phyloP scores from a whole-genome alignment of 768 basidiomycete genomes.

The Russula virescens region DNA sequence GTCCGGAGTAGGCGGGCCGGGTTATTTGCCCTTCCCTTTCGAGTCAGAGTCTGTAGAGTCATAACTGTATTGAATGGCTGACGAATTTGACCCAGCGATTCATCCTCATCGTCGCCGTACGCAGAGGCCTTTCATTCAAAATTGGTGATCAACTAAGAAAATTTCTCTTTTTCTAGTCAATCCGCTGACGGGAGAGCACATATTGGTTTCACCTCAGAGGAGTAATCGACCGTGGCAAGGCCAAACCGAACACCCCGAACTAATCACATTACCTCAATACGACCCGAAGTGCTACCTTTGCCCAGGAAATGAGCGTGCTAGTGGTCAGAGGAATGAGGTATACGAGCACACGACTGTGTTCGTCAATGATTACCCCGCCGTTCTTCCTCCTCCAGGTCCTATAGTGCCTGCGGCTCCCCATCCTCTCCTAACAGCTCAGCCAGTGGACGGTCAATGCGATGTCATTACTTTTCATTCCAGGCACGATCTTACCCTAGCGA shows the following conservation, averaged over 20 bases:
- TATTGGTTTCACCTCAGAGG: too few species aligned
- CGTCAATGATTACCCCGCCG: constrained; percentile 77
- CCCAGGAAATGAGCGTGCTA: constrained; percentile 72
- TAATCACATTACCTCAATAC: constrained; percentile 22
- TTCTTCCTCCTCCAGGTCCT: constrained; percentile 63
- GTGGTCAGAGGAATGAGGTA: constrained; percentile 59
- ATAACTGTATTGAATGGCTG: too few species aligned
- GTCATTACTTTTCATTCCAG: constrained; percentile 82
- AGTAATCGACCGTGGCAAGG: constrained; percentile 67
- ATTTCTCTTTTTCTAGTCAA: too few species aligned
- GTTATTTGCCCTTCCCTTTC: too few species aligned
- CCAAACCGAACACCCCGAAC: constrained; percentile 64
- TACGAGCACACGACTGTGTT: constrained; percentile 67
- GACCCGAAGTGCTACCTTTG: constrained; percentile 67
- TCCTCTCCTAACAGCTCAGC: constrained; percentile 52
- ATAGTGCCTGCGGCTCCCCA: constrained; percentile 46
- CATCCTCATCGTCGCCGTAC: too few species aligned
- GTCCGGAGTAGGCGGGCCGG: constrained; percentile 13
- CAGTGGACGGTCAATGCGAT: constrained; percentile 80
- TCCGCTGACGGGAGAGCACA: too few species aligned
- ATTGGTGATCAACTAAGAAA: too few species aligned
- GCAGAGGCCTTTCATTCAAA: too few species aligned
- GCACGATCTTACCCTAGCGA: constrained; percentile 80
- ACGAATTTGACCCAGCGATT: too few species aligned
- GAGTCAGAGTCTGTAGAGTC: too few species aligned